phyloP scores from a whole-genome alignment of 2,329 filamentous ascomycete species.

The Colletotrichum sp. region DNA sequence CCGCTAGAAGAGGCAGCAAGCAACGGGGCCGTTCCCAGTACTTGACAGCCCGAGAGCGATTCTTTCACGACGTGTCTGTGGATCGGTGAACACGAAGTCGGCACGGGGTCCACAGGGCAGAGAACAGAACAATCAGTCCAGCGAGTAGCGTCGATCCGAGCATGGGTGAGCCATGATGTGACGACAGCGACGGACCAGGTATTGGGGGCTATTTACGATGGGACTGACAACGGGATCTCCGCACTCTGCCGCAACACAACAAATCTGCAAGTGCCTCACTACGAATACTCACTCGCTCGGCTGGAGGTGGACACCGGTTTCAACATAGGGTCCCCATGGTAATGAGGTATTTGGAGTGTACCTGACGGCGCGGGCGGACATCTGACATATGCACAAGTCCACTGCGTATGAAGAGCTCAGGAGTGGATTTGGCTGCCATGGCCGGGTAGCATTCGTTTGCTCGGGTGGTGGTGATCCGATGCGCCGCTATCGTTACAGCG shows the following conservation, averaged over 20 bases:
- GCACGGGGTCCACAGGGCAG: background rate
- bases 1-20: background rate
- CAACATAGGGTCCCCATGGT: background rate
- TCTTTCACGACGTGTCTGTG: background rate
- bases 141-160: constrained; percentile 2
- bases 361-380: too few species aligned
- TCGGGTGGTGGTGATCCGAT: background rate
- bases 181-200: background rate
- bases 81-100: background rate
- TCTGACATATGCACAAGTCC: too few species aligned
- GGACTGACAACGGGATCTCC: background rate
- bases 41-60: background rate
- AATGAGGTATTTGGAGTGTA: too few species aligned
- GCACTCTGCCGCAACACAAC: background rate
- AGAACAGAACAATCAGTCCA: background rate
- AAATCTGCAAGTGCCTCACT: too few species aligned
- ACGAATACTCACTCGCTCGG: background rate
- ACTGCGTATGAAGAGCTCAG: too few species aligned
- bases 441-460: background rate
- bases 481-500: background rate
- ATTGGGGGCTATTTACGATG: background rate
- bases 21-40: background rate
- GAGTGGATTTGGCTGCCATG: background rate
- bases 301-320: background rate
- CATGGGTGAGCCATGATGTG: background rate